Percentiles rank a stretch among this genome's conserved stretches.
Conservation (phyloP, 345 rosid genomes). For the Gynandropsis gynandra region DNA sequence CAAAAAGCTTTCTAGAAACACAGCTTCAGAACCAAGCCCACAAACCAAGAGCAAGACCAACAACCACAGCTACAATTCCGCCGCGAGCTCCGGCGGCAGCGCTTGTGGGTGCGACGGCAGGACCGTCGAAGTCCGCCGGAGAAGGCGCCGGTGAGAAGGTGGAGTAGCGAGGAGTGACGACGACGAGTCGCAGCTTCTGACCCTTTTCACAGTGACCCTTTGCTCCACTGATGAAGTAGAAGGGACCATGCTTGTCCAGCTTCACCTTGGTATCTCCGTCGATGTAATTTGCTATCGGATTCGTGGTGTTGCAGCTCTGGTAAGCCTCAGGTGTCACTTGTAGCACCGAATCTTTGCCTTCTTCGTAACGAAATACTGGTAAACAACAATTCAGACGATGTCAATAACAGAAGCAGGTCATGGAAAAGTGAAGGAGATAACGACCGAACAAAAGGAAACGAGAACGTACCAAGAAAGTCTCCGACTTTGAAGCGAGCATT, state of each 20-base stretch:
- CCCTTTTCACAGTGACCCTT: conserved; percentile 69
- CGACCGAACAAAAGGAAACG: not conserved
- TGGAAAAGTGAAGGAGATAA: not conserved
- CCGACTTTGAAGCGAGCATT: conserved; percentile 55
- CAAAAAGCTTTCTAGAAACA: too few species aligned
- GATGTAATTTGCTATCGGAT: conserved; percentile 49
- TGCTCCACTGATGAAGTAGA: conserved; percentile 74
- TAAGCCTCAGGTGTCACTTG: conserved; percentile 58
- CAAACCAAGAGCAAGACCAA: conserved; percentile 24
- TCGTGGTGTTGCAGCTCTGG: conserved; percentile 47
- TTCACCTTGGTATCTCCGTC: conserved; percentile 64
- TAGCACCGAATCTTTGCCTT: conserved; percentile 44
- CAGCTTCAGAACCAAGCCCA: conserved; percentile 7
- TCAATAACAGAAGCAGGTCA: conserved; percentile 16
- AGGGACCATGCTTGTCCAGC: conserved; percentile 53
- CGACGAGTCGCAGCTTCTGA: conserved; percentile 64
- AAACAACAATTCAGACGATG: not conserved
- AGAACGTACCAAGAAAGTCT: conserved; percentile 49
- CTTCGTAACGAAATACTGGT: conserved; percentile 20
- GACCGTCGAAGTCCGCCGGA: conserved; percentile 43
- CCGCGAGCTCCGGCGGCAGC: conserved; percentile 14
- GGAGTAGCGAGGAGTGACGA: conserved; percentile 31
- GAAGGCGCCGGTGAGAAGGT: conserved; percentile 68
- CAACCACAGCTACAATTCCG: conserved; percentile 16
- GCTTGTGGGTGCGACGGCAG: conserved; percentile 48